Evolutionary conservation across 2,329 filamentous ascomycete species (phyloP).

Genomic region (Dothiorella sarmentorum): DNA sequence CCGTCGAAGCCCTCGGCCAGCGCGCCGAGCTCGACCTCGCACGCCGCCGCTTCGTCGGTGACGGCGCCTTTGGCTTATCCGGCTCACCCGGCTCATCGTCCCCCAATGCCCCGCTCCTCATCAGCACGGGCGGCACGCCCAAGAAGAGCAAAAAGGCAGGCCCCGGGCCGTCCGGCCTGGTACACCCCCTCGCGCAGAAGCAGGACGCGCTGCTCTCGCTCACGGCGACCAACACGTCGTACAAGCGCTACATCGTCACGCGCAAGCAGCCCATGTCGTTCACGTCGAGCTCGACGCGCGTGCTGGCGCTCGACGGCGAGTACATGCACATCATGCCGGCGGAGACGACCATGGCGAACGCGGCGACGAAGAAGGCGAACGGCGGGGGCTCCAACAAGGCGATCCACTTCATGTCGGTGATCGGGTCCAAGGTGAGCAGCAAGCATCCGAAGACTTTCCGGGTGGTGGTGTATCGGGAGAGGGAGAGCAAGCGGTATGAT

Average conservation of each 20-base stretch:
- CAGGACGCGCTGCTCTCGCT: conserved; percentile 48
- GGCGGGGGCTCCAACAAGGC: conserved; percentile 61
- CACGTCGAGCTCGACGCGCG: conserved; percentile 69
- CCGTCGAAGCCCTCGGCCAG: conserved; percentile 73
- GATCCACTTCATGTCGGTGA: conserved; percentile 76
- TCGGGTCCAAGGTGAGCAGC: conserved; percentile 76
- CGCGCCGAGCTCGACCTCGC: conserved; percentile 72
- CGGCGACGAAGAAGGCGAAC: conserved; percentile 57
- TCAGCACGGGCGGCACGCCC: conserved; percentile 49
- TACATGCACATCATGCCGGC: conserved; percentile 80
- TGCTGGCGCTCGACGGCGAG: conserved; percentile 77
- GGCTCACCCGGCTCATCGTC: conserved; percentile 68
- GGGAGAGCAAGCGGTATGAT: conserved; percentile 77
- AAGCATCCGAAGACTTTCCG: conserved; percentile 80
- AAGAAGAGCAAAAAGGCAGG: conserved; percentile 53
- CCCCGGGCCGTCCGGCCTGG: conserved; percentile 50
- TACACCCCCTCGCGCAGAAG: conserved; percentile 65
- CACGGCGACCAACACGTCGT: conserved; percentile 39
- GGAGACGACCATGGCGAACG: conserved; percentile 33
- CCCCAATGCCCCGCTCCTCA: conserved; percentile 62
- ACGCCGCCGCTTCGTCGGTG: conserved; percentile 70
- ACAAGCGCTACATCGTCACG: conserved; percentile 76
- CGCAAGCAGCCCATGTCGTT: conserved; percentile 81
- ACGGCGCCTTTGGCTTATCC: conserved; percentile 65
- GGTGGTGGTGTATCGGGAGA: conserved; percentile 71